Conservation (phyloP, 1,284 basidiomycete species). For the Cryptococcus sp. region DNA sequence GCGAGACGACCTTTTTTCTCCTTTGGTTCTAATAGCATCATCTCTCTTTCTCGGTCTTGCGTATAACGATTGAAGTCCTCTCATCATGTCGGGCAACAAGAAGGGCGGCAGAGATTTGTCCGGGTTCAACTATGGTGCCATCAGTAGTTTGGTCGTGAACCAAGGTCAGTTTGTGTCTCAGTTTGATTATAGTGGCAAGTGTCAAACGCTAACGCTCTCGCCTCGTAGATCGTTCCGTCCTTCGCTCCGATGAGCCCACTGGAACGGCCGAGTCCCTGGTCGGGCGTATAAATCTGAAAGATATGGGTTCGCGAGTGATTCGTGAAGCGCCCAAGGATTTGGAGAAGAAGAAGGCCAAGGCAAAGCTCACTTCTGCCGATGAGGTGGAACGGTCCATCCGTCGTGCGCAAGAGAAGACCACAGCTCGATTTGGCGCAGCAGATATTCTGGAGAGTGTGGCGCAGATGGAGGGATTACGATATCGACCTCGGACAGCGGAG, state of each 20-base stretch:
- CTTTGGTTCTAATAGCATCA: neutral
- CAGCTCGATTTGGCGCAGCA: conserved; percentile 56
- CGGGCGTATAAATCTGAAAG: conserved; percentile 83
- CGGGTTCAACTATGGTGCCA: conserved; percentile 86
- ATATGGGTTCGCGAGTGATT: conserved; percentile 91
- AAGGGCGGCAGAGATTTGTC: conserved; percentile 68
- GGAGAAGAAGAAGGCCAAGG: conserved; percentile 92
- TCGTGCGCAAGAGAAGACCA: conserved; percentile 43
- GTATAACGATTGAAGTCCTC: neutral
- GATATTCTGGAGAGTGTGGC: conserved; percentile 92
- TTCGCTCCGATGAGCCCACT: conserved; percentile 90
- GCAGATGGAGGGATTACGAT: conserved; percentile 88
- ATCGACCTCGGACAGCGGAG: conserved; percentile 89
- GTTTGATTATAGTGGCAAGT: conserved; percentile 4
- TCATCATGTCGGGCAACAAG: conserved; percentile 49
- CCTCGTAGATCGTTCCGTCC: conserved; percentile 51
- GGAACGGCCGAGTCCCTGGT: conserved; percentile 91
- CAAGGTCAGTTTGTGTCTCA: conserved; percentile 56
- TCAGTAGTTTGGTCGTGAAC: conserved; percentile 81
- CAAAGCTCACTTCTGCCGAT: conserved; percentile 57
- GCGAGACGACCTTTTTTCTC: too few relatives aligned
- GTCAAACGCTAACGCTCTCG: conserved; percentile 1
- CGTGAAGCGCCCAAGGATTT: conserved; percentile 84
- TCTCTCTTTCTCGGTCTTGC: neutral
- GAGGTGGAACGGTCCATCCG: conserved; percentile 54